phyloP scores from a whole-genome alignment of 108 stramenopile species.

The Cyclotella cryptica region DNA sequence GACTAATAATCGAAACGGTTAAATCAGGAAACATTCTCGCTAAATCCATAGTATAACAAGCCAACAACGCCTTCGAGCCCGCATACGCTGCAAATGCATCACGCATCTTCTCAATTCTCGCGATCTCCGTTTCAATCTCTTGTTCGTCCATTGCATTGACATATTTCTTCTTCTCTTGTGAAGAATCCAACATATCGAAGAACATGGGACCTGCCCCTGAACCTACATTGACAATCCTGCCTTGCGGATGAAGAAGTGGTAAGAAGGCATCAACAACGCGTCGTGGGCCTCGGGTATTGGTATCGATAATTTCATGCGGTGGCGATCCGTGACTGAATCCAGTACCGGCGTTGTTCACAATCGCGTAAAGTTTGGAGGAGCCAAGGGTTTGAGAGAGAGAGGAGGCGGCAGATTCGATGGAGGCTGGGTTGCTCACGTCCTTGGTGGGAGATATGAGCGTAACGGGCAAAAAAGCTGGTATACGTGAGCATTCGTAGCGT shows the following conservation, averaged over 20 bases:
- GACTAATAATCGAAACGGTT: conserved; percentile 56
- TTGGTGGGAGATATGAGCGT: neutral
- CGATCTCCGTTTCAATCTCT: conserved; percentile 51
- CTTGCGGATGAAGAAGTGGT: conserved; percentile 44
- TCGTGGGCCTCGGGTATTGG: conserved; percentile 64
- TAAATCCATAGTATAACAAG: conserved; percentile 61
- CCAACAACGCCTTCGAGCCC: conserved; percentile 63
- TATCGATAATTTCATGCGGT: conserved; percentile 54
- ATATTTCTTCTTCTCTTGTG: conserved; percentile 24
- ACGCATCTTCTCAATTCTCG: conserved; percentile 9
- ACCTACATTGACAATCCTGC: conserved; percentile 75
- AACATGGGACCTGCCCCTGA: conserved; percentile 65
- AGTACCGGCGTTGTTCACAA: conserved; percentile 78
- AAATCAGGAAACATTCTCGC: conserved; percentile 60
- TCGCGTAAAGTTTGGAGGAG: conserved; percentile 53
- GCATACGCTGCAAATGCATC: conserved; percentile 47
- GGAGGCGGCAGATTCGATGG: conserved; percentile 60
- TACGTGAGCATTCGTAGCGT: neutral
- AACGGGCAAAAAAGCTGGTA: neutral
- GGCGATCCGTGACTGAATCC: conserved; percentile 40
- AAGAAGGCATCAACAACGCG: conserved; percentile 64
- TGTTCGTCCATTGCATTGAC: conserved; percentile 36
- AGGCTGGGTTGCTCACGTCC: conserved; percentile 55
- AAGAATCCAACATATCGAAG: conserved; percentile 15
- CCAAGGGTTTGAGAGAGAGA: conserved; percentile 35